Percentiles rank a stretch among this genome's conserved stretches.
These are phyloP conservation scores for Fomitopsis betulina DNA, from an alignment of 1,284 basidiomycete species.

Conservation along the genomic window DNA sequence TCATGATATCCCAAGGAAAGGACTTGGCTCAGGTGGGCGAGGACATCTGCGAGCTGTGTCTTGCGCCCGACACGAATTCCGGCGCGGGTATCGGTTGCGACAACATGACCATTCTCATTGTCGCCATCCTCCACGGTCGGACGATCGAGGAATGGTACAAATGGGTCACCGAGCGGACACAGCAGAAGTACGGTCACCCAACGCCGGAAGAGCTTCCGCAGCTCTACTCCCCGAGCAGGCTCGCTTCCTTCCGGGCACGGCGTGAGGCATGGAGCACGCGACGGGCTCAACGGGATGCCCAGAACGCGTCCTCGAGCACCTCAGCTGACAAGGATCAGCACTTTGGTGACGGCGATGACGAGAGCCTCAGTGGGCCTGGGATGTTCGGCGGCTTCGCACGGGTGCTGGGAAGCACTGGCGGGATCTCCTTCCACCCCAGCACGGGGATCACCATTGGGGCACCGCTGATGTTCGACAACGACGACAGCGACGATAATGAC, in stretches of 20 bases:
- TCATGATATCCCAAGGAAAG: conserved; percentile 79
- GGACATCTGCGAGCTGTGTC: conserved; percentile 88
- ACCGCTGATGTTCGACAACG: conserved; percentile 30
- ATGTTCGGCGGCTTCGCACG: conserved; percentile 25
- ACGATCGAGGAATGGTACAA: conserved; percentile 91
- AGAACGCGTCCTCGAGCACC: neutral
- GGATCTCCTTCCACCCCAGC: conserved; percentile 54
- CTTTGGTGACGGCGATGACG: conserved; percentile 19
- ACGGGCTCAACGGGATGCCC: conserved; percentile 41
- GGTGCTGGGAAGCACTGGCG: conserved; percentile 44
- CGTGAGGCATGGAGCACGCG: conserved; percentile 48
- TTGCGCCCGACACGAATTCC: conserved; percentile 91
- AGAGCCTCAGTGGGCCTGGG: conserved; percentile 27
- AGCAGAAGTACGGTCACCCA: conserved; percentile 64
- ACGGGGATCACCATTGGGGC: conserved; percentile 40
- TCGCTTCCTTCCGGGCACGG: conserved; percentile 55
- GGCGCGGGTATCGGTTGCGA: conserved; percentile 95
- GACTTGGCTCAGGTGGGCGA: conserved; percentile 83
- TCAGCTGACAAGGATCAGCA: neutral
- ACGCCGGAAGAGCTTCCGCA: conserved; percentile 69
- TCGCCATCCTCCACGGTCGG: conserved; percentile 84
- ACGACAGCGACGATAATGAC: conserved; percentile 49
- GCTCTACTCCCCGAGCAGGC: conserved; percentile 59
- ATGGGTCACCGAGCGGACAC: conserved; percentile 87
- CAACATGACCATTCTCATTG: conserved; percentile 97